Percentiles rank a stretch among this genome's conserved stretches.
Conservation (phyloP, 2,329 filamentous ascomycete genomes). For the Whalleya microplaca region DNA sequence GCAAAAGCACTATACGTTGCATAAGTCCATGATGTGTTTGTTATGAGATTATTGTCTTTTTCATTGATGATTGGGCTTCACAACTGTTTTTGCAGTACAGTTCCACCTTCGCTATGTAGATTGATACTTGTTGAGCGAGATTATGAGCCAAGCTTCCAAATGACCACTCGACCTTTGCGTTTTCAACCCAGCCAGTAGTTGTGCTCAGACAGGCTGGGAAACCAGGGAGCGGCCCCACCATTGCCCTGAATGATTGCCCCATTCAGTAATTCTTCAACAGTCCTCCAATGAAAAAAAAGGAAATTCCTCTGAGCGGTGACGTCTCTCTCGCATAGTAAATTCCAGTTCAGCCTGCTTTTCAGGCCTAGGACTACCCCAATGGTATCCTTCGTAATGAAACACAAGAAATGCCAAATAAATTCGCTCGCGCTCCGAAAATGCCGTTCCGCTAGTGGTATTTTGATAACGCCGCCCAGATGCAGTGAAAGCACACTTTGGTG, state of each 20-base stretch:
- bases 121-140: constrained; percentile 23
- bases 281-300: constrained; percentile 28
- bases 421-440: constrained; percentile 37
- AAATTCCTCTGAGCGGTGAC: constrained; percentile 35
- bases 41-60: constrained; percentile 1
- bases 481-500: constrained; percentile 35
- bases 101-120: constrained; percentile 18
- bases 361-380: constrained; percentile 21
- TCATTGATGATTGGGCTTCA: not conserved
- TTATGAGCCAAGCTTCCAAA: not conserved
- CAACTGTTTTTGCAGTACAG: not conserved
- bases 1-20: not conserved
- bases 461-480: constrained; percentile 42
- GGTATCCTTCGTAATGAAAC: constrained; percentile 24
- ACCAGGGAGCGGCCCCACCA: constrained; percentile 35
- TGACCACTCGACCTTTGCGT: constrained; percentile 36
- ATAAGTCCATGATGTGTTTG: not conserved
- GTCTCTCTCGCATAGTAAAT: constrained; percentile 12
- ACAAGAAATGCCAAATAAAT: constrained; percentile 24
- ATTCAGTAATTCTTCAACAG: constrained; percentile 32
- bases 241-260: constrained; percentile 28
- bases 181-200: constrained; percentile 11
- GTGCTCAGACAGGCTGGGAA: constrained; percentile 17
- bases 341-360: constrained; percentile 22
- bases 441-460: constrained; percentile 40